Conservation (phyloP, 2,329 filamentous ascomycete genomes). For the Penicillium oxalicum region DNA sequence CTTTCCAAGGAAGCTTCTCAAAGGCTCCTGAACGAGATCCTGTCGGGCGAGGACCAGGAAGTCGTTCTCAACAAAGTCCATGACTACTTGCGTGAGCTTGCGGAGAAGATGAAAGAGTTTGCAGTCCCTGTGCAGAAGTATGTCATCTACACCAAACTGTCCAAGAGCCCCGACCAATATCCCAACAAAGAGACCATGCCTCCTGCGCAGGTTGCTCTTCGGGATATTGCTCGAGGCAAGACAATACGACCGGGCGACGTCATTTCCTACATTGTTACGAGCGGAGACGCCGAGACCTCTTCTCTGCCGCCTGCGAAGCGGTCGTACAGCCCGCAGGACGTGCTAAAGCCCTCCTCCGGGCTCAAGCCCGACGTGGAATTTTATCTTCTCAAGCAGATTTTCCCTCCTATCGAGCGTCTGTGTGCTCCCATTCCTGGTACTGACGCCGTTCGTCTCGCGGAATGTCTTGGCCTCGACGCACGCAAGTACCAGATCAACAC, state of each 20-base stretch:
- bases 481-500: constrained; percentile 74
- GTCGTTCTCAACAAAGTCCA: constrained; percentile 83
- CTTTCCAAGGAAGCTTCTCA: constrained; percentile 92
- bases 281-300: constrained; percentile 56
- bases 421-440: constrained; percentile 94
- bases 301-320: constrained; percentile 69
- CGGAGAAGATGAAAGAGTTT: constrained; percentile 77
- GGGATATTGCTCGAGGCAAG: constrained; percentile 81
- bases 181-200: constrained; percentile 94
- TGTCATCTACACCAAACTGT: constrained; percentile 95
- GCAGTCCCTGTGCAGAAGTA: constrained; percentile 75
- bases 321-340: constrained; percentile 79
- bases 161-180: constrained; percentile 88
- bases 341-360: constrained; percentile 67
- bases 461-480: constrained; percentile 87
- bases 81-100: constrained; percentile 82
- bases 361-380: constrained; percentile 91
- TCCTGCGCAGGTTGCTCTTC: constrained; percentile 89
- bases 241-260: constrained; percentile 88
- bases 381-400: constrained; percentile 97
- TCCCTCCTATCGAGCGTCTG: constrained; percentile 93
- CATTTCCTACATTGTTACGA: constrained; percentile 89
- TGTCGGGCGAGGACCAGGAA: constrained; percentile 90
- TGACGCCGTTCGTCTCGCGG: constrained; percentile 80
- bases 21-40: constrained; percentile 83